Base-by-base conservation (phyloP, 305 asterid species). In the Lippia alba region DNA sequence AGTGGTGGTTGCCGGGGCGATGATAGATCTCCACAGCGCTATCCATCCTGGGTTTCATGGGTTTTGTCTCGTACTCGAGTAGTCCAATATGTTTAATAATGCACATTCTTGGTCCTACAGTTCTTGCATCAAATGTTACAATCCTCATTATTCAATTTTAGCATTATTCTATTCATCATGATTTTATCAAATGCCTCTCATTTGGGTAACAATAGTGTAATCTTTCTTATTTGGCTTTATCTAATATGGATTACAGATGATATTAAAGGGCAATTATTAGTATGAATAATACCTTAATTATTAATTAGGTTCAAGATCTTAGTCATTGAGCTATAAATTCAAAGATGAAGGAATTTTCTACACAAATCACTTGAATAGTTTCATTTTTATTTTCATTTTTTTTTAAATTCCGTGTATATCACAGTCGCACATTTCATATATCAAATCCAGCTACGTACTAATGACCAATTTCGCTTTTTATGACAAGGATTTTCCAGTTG, bases 31-130 rank as follows among this genome's bases (percentile, higher is more conserved):
- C 79, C 4, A 0, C 39, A 9, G 90, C 90, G 90, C 88, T 87
- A 86, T 83, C 89, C 88, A 83, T 86, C 91, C 79, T 86, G 91
- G 76, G 91, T 78, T 86, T 78, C 74, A 75, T 39, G 80, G 88
- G 15, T 71, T 74, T 76, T 74, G 72, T 72, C 49, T 67, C 79
- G 49, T 51, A 66, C 83, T 75, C 55, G 46, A 4, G 1, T 34
- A 34, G 40, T 4, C 41, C 6, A 2, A 34, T 34, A 36, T 3
- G 51, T 11, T 10, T 11, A 41, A 33, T 17, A 63, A 63, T 63
- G 41, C 55, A 63, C 56, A 45, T 63, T 63, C 68, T 24, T 24
- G 30, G 2, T 24, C 30, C 30, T 24, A 3, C 30, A 24, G 3
- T 24, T 24, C 30, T 24, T 24, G 30, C 30, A 24, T 24, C 30